Base-by-base conservation (phyloP, 1,284 basidiomycete genomes). In the Polyporus tsugae region DNA sequence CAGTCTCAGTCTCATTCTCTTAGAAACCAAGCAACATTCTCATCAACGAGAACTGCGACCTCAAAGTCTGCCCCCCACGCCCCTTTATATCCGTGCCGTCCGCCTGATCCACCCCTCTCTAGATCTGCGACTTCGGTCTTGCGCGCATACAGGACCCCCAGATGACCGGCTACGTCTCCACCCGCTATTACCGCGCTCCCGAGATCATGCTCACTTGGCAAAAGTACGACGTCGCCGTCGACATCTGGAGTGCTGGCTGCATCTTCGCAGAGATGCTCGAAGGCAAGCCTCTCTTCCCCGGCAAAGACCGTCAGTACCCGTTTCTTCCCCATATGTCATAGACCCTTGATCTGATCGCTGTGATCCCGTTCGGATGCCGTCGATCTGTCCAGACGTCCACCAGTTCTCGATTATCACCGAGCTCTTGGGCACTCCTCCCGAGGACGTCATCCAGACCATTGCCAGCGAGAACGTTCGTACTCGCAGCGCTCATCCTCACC, bases 121-220 rank as follows among this genome's bases (percentile, higher is more conserved):
- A 95, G 94, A 99, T 99, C 76, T 99, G 97, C 80, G 97, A 99
- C 83, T 99, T 99, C 82, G 97, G 97, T 73, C 87, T 99, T 35
- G 97, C 97, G 22, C 93, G 97, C 67, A 95, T 94, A 72, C 95
- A 96, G 82, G 98, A 99, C 81, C 97, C 97, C 9, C 98, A 99
- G 82, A 99, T 99, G 98, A 99, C 98, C 5, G 98, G 98, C 71
- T 99, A 99, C 80, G 97, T 99, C 72, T 99, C 97, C 70, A 99
- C 97, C 67, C 88, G 98, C 75, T 99, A 99, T 84, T 99, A 99
- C 82, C 93, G 98, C 65, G 98, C 97, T 4, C 97, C 97, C 7
- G 97, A 99, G 82, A 99, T 99, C 84, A 99, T 99, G 98, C 88
- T 99, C 78, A 99, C 97, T 59, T 99, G 98, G 98, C 97, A 99